Percentiles rank a stretch among this genome's conserved stretches.
Conservation (phyloP, 352 stramenopile genomes). For the Phytophthora chlamydospora region DNA sequence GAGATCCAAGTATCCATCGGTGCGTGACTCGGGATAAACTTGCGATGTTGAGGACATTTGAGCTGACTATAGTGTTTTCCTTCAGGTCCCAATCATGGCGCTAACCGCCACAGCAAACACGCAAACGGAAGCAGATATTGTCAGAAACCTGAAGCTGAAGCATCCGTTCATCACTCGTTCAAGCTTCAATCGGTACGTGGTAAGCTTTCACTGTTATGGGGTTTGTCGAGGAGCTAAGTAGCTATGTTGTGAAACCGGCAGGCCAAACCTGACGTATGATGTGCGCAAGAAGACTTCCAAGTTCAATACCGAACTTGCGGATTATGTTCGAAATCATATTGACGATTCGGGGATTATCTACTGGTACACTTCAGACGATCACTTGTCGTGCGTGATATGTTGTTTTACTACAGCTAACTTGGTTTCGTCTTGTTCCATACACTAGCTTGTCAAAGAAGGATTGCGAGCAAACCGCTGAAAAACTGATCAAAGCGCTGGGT, state of each 20-base stretch:
- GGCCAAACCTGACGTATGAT: conserved; percentile 87
- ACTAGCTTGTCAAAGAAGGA: conserved; percentile 87
- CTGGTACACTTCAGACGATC: conserved; percentile 50
- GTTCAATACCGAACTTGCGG: conserved; percentile 81
- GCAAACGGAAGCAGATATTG: conserved; percentile 86
- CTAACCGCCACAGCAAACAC: conserved; percentile 88
- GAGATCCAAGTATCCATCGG: conserved; percentile 92
- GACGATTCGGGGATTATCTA: conserved; percentile 92
- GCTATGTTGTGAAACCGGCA: conserved; percentile 25
- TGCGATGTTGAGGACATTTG: conserved; percentile 1
- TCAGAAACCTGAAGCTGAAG: conserved; percentile 72
- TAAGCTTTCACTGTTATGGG: no score
- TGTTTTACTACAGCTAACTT: conserved; percentile 1
- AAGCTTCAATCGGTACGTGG: conserved; percentile 83
- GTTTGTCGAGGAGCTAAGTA: not conserved
- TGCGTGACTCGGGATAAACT: conserved; percentile 37
- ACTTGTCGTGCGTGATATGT: not conserved
- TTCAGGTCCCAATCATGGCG: conserved; percentile 87
- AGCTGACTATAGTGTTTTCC: not conserved
- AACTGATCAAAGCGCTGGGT: conserved; percentile 79
- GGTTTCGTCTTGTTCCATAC: not conserved
- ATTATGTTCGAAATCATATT: conserved; percentile 81
- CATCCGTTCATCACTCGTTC: conserved; percentile 84
- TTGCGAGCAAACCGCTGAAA: conserved; percentile 83
- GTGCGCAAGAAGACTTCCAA: conserved; percentile 81